These are phyloP conservation scores for Pichia heedii DNA, from an alignment of 805 yeast species.

Conservation along the genomic window DNA sequence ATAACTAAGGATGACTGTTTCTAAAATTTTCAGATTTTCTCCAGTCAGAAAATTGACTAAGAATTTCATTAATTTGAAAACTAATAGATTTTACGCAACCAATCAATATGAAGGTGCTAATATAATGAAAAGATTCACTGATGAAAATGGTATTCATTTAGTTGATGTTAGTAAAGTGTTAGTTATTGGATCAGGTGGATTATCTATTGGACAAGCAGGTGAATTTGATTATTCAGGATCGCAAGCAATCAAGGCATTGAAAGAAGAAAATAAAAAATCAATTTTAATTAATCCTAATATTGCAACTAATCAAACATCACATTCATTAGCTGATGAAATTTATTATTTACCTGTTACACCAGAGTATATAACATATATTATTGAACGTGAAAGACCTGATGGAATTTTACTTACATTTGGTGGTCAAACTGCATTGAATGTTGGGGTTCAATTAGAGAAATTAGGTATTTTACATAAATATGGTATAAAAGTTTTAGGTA, in stretches of 20 bases:
- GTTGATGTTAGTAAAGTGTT: conserved; percentile 84
- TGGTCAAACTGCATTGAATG: conserved; percentile 96
- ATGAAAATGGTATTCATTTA: conserved; percentile 52
- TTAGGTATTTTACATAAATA: conserved; percentile 90
- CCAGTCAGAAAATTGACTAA: conserved; percentile 5
- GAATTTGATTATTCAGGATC: conserved; percentile 97
- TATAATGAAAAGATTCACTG: conserved; percentile 45
- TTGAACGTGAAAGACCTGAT: conserved; percentile 94
- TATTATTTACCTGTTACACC: conserved; percentile 95
- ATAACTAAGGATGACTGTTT: conserved; percentile 2
- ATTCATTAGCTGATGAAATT: conserved; percentile 89
- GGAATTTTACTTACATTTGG: conserved; percentile 95
- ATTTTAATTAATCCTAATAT: conserved; percentile 91
- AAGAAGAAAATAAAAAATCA: conserved; percentile 78
- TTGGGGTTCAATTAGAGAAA: conserved; percentile 89
- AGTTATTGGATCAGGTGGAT: conserved; percentile 94
- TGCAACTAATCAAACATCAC: conserved; percentile 95
- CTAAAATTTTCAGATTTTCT: neutral
- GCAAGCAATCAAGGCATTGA: conserved; percentile 92
- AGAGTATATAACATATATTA: conserved; percentile 89
- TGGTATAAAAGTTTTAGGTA: conserved; percentile 91
- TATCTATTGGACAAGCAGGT: conserved; percentile 97
- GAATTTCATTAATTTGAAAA: conserved; percentile 1
- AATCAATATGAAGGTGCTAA: conserved; percentile 54
- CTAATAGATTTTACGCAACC: conserved; percentile 10